Conservation (phyloP, 2,329 filamentous ascomycete species). For the Alternaria rosae region DNA sequence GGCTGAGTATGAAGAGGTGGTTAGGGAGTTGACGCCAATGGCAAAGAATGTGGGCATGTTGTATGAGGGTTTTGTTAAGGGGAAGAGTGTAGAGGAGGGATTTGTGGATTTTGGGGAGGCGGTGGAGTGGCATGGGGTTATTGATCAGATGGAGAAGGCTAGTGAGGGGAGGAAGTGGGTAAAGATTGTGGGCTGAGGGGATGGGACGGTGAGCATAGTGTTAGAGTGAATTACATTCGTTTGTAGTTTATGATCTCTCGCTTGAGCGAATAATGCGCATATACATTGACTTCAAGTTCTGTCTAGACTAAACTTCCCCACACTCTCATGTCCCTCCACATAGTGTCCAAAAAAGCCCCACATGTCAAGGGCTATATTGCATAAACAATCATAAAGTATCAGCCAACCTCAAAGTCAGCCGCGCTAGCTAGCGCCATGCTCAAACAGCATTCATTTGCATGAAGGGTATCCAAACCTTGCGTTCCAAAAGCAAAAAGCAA, state of each 20-base stretch:
- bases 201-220: background rate
- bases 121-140: background rate
- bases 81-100: conserved; percentile 18
- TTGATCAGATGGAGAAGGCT: background rate
- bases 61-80: conserved; percentile 63
- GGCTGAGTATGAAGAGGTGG: conserved; percentile 57
- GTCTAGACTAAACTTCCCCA: conserved; percentile 5
- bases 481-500: conserved; percentile 1
- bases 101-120: background rate
- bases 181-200: background rate
- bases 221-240: background rate
- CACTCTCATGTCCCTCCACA: background rate
- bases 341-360: background rate
- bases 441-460: conserved; percentile 7
- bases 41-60: conserved; percentile 60
- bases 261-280: background rate
- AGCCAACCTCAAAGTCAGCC: conserved; percentile 1
- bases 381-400: background rate
- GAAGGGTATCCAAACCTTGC: conserved; percentile 26
- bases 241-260: background rate
- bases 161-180: background rate
- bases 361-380: background rate
- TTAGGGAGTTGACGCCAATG: conserved; percentile 48
- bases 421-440: conserved; percentile 8
- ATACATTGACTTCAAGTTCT: conserved; percentile 15